Evolutionary conservation across 2,329 filamentous ascomycete species (phyloP).

Genomic region (Phaeosphaeria sp.): DNA sequence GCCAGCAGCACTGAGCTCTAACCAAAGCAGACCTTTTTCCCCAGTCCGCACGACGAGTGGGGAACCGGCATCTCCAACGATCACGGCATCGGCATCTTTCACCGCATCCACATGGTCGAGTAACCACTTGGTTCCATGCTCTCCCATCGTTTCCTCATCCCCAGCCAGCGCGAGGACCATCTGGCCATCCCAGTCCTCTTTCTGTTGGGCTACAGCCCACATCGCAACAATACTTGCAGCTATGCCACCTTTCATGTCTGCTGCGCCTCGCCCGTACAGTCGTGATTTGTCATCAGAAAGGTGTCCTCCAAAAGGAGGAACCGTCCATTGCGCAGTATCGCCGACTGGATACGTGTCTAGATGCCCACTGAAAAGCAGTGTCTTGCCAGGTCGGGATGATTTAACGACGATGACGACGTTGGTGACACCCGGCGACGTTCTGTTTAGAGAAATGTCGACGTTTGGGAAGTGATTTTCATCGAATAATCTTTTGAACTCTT

Average conservation of each 20-base stretch:
- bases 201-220: not conserved
- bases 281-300: not conserved
- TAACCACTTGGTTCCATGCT: not conserved
- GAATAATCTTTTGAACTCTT: not conserved
- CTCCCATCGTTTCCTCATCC: conserved; percentile 1
- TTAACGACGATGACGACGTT: not conserved
- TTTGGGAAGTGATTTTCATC: not conserved
- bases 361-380: not conserved
- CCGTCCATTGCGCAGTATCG: not conserved
- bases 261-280: not conserved
- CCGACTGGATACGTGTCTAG: not conserved
- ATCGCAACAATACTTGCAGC: conserved; percentile 1
- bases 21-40: not conserved
- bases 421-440: not conserved
- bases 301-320: not conserved
- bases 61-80: not conserved
- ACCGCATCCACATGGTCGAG: not conserved
- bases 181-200: not conserved
- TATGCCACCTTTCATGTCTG: conserved; percentile 1
- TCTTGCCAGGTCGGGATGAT: not conserved
- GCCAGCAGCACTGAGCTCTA: not conserved
- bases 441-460: not conserved
- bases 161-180: not conserved
- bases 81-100: not conserved
- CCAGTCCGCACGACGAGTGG: not conserved